phyloP scores from a whole-genome alignment of 352 stramenopile genomes.

The Pythium diclinum region DNA sequence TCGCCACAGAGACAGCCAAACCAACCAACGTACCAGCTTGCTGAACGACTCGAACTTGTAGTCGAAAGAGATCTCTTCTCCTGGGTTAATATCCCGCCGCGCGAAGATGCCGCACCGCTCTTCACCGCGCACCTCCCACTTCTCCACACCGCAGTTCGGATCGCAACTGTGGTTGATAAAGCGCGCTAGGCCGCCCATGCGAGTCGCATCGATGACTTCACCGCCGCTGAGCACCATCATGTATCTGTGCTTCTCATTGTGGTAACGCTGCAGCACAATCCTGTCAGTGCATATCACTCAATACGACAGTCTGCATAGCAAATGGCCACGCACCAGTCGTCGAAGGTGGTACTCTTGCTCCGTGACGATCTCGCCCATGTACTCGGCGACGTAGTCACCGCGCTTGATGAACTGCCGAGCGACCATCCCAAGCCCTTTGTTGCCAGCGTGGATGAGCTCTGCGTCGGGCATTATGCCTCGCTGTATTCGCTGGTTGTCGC shows the following conservation, averaged over 20 bases:
- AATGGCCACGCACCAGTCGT: conserved; percentile 44
- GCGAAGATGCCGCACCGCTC: conserved; percentile 96
- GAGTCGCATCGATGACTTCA: conserved; percentile 87
- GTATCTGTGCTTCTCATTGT: conserved; percentile 82
- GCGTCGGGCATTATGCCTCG: conserved; percentile 47
- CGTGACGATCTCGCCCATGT: conserved; percentile 83
- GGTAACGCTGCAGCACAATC: conserved; percentile 45
- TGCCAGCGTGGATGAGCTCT: conserved; percentile 52
- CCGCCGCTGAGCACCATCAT: conserved; percentile 83
- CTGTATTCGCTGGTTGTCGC: conserved; percentile 78
- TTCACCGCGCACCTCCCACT: conserved; percentile 91
- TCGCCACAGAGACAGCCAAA: conserved; percentile 20
- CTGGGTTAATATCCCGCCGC: conserved; percentile 78
- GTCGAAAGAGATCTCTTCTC: conserved; percentile 94
- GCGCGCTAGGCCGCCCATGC: conserved; percentile 88
- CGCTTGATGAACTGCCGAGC: conserved; percentile 46
- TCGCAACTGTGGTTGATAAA: conserved; percentile 97
- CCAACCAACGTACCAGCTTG: conserved; percentile 32
- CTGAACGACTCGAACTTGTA: conserved; percentile 91
- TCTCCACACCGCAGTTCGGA: conserved; percentile 93
- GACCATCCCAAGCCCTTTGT: conserved; percentile 62
- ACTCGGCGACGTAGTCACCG: conserved; percentile 74
- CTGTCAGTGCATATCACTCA: neutral
- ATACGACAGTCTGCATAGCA: too few species aligned
- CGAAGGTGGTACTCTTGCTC: conserved; percentile 81